Conservation (phyloP, 2,329 filamentous ascomycete genomes). For the Helminthosporium solani region DNA sequence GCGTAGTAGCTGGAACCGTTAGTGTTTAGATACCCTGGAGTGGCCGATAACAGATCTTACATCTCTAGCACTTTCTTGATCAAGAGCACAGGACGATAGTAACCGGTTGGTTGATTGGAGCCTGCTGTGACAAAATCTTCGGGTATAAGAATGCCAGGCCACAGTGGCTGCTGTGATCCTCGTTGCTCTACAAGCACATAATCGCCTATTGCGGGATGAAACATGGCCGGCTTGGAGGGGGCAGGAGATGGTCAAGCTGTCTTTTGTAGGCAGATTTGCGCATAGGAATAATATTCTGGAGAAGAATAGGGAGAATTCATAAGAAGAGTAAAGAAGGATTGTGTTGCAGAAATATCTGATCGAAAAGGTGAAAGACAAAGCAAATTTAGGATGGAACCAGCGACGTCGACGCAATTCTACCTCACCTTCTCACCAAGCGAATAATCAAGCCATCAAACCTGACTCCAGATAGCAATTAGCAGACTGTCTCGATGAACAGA, state of each 20-base stretch:
- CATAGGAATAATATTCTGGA: too few relatives aligned
- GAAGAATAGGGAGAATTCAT: not conserved
- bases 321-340: not conserved
- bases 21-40: not conserved
- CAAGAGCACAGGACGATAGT: slow-evolving; percentile 15
- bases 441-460: too few relatives aligned
- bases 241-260: too few relatives aligned
- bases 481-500: too few relatives aligned
- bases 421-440: too few relatives aligned
- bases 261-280: too few relatives aligned
- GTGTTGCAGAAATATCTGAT: not conserved
- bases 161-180: slow-evolving; percentile 5
- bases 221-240: slow-evolving; percentile 1
- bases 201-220: slow-evolving; percentile 5
- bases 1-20: slow-evolving; percentile 24
- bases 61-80: slow-evolving; percentile 13
- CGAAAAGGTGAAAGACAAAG: not conserved
- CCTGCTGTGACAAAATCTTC: slow-evolving; percentile 19
- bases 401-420: too few relatives aligned
- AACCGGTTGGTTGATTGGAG: slow-evolving; percentile 11
- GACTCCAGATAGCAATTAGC: too few relatives aligned
- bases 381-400: not conserved
- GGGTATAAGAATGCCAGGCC: slow-evolving; percentile 23
- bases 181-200: slow-evolving; percentile 14
- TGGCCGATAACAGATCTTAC: slow-evolving; percentile 12